phyloP scores from a whole-genome alignment of 164 flowering plant species.

The Kalanchoe fedtschenkoi region DNA sequence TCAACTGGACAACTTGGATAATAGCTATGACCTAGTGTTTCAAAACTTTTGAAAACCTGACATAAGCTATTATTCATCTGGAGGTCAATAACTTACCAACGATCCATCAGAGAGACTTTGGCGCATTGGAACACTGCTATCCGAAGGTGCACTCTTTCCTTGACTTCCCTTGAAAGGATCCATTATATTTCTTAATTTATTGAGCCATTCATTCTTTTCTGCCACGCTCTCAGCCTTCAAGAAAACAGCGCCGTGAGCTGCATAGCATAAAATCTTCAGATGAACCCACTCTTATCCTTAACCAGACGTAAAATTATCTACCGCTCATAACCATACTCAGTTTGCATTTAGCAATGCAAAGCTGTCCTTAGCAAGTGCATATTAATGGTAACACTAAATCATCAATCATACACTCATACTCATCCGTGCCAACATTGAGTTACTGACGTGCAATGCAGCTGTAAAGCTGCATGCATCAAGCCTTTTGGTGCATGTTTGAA shows the following conservation, averaged over 20 bases:
- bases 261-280: slow-evolving; percentile 13
- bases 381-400: background rate
- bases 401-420: background rate
- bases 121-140: slow-evolving; percentile 48
- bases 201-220: slow-evolving; percentile 79
- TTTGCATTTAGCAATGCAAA: background rate
- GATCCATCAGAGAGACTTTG: slow-evolving; percentile 97
- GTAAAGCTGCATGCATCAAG: background rate
- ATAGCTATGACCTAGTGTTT: too few species aligned
- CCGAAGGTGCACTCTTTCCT: slow-evolving; percentile 31
- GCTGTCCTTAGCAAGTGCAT: background rate
- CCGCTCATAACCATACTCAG: background rate
- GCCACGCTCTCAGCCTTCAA: slow-evolving; percentile 79
- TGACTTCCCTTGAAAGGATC: slow-evolving; percentile 56
- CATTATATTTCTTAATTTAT: slow-evolving; percentile 53
- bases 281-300: background rate
- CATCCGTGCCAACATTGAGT: too few species aligned
- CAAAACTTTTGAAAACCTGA: background rate
- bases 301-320: background rate
- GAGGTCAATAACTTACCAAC: slow-evolving; percentile 44
- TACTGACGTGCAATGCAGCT: background rate
- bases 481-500: too few species aligned
- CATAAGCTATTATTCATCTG: background rate
- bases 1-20: background rate
- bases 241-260: slow-evolving; percentile 83